Evolutionary conservation across 2,329 filamentous ascomycete genomes (phyloP).

Genomic region (Pseudonectria buxi): DNA sequence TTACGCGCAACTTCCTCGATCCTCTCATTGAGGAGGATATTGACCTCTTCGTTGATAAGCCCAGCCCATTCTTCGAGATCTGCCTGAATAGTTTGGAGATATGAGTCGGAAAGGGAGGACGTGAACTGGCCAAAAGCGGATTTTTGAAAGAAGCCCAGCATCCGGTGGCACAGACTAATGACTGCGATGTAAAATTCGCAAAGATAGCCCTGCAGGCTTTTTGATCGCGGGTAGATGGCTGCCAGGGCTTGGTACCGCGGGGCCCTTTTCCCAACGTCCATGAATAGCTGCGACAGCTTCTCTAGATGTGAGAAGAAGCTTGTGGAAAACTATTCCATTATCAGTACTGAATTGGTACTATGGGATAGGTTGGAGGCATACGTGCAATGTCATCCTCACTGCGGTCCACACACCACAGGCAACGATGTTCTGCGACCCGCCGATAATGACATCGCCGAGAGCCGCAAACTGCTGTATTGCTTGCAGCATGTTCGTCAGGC

Average conservation of each 20-base stretch:
- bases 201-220: slow-evolving; percentile 27
- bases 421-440: slow-evolving; percentile 37
- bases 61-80: slow-evolving; percentile 29
- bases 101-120: slow-evolving; percentile 24
- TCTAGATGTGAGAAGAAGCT: slow-evolving; percentile 30
- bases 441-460: slow-evolving; percentile 30
- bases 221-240: slow-evolving; percentile 33
- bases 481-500: slow-evolving; percentile 34
- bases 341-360: background rate
- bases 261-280: slow-evolving; percentile 32
- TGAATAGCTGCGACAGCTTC: slow-evolving; percentile 33
- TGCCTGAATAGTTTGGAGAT: slow-evolving; percentile 25
- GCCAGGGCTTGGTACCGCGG: slow-evolving; percentile 34
- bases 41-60: slow-evolving; percentile 28
- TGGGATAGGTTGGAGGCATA: slow-evolving; percentile 16
- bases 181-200: slow-evolving; percentile 36
- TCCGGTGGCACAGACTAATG: slow-evolving; percentile 30
- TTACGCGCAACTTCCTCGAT: slow-evolving; percentile 15
- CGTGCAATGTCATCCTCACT: slow-evolving; percentile 34
- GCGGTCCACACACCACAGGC: slow-evolving; percentile 39
- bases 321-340: slow-evolving; percentile 19
- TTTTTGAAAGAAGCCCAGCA: slow-evolving; percentile 28
- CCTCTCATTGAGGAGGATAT: slow-evolving; percentile 18
- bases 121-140: slow-evolving; percentile 25
- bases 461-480: slow-evolving; percentile 36